Conservation (phyloP, 2,329 filamentous ascomycete genomes). For the Tolypocladium cylindrosporum region DNA sequence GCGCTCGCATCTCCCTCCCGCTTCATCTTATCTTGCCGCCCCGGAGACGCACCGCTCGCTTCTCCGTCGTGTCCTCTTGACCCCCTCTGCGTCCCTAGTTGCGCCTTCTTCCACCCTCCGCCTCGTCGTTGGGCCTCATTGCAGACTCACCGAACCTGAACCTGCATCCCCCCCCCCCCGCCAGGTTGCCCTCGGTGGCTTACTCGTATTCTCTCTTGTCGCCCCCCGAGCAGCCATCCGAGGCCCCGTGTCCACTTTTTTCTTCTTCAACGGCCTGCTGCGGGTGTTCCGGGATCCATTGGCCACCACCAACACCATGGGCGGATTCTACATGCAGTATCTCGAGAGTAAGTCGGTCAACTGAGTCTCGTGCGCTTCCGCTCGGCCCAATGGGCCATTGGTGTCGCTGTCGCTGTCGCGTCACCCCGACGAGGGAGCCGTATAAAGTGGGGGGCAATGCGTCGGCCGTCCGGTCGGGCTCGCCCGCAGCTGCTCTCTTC, state of each 20-base stretch:
- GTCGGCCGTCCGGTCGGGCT: background rate
- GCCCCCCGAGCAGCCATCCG: conserved; percentile 1
- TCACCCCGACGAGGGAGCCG: background rate
- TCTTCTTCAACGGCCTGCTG: conserved; percentile 3
- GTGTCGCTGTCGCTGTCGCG: no score
- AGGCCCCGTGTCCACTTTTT: conserved; percentile 12
- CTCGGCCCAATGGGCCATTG: background rate
- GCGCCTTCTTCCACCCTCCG: conserved; percentile 4
- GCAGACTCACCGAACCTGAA: conserved; percentile 27
- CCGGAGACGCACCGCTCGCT: background rate
- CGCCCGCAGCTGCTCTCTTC: background rate
- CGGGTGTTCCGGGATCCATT: conserved; percentile 9
- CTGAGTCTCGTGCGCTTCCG: background rate
- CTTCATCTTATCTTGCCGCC: background rate
- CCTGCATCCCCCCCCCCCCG: background rate
- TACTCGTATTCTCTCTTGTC: background rate
- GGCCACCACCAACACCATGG: conserved; percentile 35
- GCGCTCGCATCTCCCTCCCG: background rate
- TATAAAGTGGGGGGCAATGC: background rate
- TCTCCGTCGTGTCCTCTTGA: background rate
- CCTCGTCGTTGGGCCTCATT: conserved; percentile 40
- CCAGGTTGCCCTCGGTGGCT: background rate
- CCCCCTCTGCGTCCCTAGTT: background rate
- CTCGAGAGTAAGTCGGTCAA: conserved; percentile 56
- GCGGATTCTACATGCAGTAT: conserved; percentile 63